Percentiles rank a stretch among this genome's conserved stretches.
phyloP scores from a whole-genome alignment of 2,329 filamentous ascomycete genomes.

The Fusarium kyushuense region DNA sequence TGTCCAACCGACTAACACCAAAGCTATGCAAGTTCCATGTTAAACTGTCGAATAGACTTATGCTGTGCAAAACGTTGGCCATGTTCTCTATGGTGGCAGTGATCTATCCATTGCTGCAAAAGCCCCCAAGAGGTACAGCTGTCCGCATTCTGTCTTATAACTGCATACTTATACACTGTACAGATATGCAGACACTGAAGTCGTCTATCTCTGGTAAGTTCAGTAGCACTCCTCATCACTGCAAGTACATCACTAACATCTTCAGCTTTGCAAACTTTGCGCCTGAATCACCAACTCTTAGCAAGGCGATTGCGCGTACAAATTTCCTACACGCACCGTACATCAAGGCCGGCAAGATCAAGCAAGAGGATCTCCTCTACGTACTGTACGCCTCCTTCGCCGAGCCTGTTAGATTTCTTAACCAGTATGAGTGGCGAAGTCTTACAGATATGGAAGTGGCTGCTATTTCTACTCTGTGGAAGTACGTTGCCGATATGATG shows the following conservation, averaged over 20 bases:
- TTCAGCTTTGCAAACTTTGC: constrained; percentile 49
- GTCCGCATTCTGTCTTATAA: not conserved
- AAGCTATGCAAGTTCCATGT: not conserved
- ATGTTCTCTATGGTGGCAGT: constrained; percentile 53
- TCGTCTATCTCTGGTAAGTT: constrained; percentile 54
- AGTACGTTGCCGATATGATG: constrained; percentile 77
- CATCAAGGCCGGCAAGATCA: constrained; percentile 53
- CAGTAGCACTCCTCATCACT: not conserved
- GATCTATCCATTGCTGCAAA: constrained; percentile 51
- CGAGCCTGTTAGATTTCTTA: constrained; percentile 74
- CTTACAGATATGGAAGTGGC: constrained; percentile 76
- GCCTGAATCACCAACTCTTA: constrained; percentile 48
- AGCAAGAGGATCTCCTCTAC: constrained; percentile 56
- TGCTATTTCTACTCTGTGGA: constrained; percentile 77
- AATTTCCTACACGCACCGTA: constrained; percentile 57
- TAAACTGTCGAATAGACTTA: constrained; percentile 53
- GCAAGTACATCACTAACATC: not conserved
- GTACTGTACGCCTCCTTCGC: constrained; percentile 69
- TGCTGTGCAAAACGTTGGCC: constrained; percentile 54
- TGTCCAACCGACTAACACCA: not conserved
- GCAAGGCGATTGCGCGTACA: constrained; percentile 55
- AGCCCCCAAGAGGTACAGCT: constrained; percentile 53
- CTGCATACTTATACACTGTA: not conserved
- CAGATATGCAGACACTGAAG: constrained; percentile 58
- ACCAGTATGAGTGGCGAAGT: constrained; percentile 76